A percentile compares a stretch with the other conserved stretches of the same genome.
Evolutionary conservation across 2,329 filamentous ascomycete species (phyloP).

Genomic region (Colletotrichum melonis): DNA sequence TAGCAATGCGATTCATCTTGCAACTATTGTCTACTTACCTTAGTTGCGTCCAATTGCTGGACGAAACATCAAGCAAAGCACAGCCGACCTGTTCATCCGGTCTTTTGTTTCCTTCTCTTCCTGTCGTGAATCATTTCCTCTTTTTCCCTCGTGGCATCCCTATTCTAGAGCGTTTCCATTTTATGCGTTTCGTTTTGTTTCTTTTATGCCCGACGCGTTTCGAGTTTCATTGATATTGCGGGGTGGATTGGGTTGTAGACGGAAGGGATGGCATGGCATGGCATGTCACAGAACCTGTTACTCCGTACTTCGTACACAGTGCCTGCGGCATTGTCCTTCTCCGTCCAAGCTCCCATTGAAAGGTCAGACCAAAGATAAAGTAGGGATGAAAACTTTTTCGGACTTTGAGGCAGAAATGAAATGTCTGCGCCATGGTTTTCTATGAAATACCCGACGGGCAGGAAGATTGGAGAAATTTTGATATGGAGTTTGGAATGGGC

Average conservation of each 20-base stretch:
- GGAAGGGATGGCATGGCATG: background rate
- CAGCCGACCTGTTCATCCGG: conserved; percentile 2
- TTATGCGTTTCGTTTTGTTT: background rate
- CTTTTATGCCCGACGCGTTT: background rate
- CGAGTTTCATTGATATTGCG: conserved; percentile 10
- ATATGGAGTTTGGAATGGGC: too few species aligned
- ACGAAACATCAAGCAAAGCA: background rate
- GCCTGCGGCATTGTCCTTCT: too few species aligned
- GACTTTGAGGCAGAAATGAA: too few species aligned
- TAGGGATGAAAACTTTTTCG: too few species aligned
- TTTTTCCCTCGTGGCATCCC: background rate
- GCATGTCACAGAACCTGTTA: background rate
- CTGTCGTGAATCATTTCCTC: background rate
- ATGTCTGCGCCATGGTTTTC: too few species aligned
- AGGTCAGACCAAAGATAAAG: too few species aligned
- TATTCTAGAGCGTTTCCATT: background rate
- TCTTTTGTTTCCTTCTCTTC: background rate
- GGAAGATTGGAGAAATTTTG: too few species aligned
- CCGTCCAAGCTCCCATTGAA: too few species aligned
- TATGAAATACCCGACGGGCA: too few species aligned
- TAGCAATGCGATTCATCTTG: background rate
- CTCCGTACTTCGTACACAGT: background rate
- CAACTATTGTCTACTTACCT: background rate
- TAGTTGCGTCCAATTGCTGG: background rate
- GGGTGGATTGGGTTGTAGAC: background rate